A percentile compares a stretch with the other conserved stretches of the same genome.
Evolutionary conservation across 169 alveolate species (phyloP).

Genomic region (Plasmodium inui): DNA sequence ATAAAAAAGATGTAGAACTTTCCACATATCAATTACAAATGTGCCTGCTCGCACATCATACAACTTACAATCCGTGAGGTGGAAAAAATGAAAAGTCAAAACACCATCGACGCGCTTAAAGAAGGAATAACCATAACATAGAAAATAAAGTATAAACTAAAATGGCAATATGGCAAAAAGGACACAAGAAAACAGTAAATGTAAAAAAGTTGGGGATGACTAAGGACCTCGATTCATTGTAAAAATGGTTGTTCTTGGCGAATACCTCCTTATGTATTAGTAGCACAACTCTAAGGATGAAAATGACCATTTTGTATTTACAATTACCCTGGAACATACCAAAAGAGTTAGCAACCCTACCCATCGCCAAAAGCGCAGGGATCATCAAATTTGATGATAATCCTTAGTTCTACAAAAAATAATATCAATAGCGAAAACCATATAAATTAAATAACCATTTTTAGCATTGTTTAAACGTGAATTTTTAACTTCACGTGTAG

Average conservation of each 20-base stretch:
- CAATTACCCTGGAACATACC: neutral
- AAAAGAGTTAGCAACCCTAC: neutral
- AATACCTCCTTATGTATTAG: neutral
- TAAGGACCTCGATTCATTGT: neutral
- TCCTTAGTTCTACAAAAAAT: neutral
- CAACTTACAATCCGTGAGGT: neutral
- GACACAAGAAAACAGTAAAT: neutral
- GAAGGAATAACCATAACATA: neutral
- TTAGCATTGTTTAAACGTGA: neutral
- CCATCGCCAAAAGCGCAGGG: neutral
- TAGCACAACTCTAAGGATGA: neutral
- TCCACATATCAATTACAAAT: neutral
- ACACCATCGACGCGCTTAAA: neutral
- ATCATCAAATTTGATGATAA: neutral
- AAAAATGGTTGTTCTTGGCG: neutral
- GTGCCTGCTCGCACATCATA: neutral
- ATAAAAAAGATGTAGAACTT: neutral
- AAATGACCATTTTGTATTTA: neutral
- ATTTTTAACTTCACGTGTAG: neutral
- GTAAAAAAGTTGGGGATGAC: neutral
- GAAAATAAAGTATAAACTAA: neutral
- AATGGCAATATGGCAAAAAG: neutral
- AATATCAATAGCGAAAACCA: neutral
- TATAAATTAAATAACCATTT: neutral
- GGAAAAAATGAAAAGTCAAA: neutral